A percentile compares a stretch with the other conserved stretches of the same genome.
phyloP scores from a whole-genome alignment of 2,329 filamentous ascomycete species.

The Venturia nashicola region DNA sequence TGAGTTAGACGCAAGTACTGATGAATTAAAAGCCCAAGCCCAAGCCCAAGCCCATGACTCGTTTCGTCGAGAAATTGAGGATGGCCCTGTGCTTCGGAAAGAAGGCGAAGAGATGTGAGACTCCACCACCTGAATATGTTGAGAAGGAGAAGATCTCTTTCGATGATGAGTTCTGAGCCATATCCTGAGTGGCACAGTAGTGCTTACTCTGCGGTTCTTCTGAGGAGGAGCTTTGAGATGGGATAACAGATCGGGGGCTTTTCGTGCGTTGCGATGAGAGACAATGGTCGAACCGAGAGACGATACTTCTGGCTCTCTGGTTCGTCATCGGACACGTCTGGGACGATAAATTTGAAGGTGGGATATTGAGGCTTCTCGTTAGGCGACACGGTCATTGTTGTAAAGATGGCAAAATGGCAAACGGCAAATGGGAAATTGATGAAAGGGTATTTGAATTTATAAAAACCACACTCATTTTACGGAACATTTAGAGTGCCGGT shows the following conservation, averaged over 20 bases:
- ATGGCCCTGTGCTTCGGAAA: neutral
- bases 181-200: too few relatives aligned
- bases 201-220: too few relatives aligned
- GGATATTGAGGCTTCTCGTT: neutral
- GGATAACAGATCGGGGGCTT: neutral
- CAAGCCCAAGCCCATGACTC: neutral
- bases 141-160: neutral
- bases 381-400: neutral
- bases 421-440: neutral
- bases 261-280: neutral
- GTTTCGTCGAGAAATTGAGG: neutral
- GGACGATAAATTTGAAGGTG: neutral
- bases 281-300: neutral
- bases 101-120: neutral
- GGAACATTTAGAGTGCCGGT: too few relatives aligned
- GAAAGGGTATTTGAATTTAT: too few relatives aligned
- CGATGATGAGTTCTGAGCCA: neutral
- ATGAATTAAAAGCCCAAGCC: neutral
- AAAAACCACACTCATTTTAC: too few relatives aligned
- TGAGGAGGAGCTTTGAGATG: too few relatives aligned
- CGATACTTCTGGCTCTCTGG: neutral
- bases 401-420: neutral
- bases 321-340: neutral
- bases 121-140: neutral
- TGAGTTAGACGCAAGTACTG: neutral